Base-by-base conservation (phyloP, 1,139 yeast species). In the Magnusiomyces starmeri region DNA sequence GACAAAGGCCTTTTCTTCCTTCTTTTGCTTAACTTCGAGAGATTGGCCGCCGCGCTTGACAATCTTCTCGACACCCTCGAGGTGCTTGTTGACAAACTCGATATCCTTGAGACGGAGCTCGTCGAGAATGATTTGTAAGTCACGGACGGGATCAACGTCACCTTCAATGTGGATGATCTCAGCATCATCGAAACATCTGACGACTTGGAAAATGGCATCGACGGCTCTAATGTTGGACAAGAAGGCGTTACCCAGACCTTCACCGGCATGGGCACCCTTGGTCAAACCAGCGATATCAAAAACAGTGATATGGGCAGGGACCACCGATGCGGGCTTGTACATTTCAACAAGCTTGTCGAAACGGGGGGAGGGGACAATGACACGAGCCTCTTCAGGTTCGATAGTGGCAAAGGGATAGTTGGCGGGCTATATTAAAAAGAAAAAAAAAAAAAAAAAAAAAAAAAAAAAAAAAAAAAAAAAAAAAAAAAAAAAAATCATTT, bases 381-480 rank as follows among this genome's bases (percentile, higher is more conserved):
- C 96, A 71, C 96, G 81, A 50, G 98, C 97, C 75, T 92, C 98
- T 76, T 92, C 98, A 49, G 98, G 98, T 64, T 92, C 98, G 72
- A 92, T 92, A 56, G 98, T 92, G 54, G 98, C 98, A 68, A 90
- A 92, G 39, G 98, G 98, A 70, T 88, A 89, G 72, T 92, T 92
- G 59, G 97, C 98, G 56, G 98, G 97, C 53, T 51, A 4, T 25
- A 55, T 62, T 39, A 8, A n/a, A 10, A 3, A 4, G 22, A 14
- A 39, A 4, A 4, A 39, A 18, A n/a, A 32, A 10, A 18, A 10
- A 12, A 20, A 22, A 24, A 10, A 24, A 34, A 14, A 2, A n/a
- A 4, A 12, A 44, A 14, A 24, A 18, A n/a, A 45, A 7, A 48
- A 14, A 20, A 40, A 43, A 10, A 37, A 20, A 37, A 14, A 25